Percentiles rank a stretch among this genome's conserved stretches.
Conservation (phyloP, 768 basidiomycete genomes). For the Tylopilus plumbeoviolaceoides region DNA sequence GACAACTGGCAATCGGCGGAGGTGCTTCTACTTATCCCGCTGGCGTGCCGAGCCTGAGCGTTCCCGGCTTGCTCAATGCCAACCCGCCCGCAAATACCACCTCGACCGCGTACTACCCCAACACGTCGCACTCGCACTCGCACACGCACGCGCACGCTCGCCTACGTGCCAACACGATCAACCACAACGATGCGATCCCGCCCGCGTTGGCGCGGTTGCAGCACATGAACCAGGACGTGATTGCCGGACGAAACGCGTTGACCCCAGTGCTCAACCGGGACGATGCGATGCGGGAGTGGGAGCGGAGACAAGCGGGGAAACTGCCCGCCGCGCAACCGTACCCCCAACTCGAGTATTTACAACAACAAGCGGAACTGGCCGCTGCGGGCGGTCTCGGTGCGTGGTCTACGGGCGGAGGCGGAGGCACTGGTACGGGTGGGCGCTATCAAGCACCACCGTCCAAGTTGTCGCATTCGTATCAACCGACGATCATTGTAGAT, state of each 20-base stretch:
- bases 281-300: conserved; percentile 96
- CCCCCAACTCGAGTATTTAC: conserved; percentile 86
- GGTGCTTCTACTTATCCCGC: conserved; percentile 18
- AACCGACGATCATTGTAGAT: conserved; percentile 60
- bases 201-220: conserved; percentile 87
- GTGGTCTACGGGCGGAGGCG: conserved; percentile 37
- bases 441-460: conserved; percentile 46
- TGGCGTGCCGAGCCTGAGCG: conserved; percentile 16
- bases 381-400: conserved; percentile 55
- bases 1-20: conserved; percentile 15
- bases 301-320: conserved; percentile 77
- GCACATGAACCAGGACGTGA: conserved; percentile 84
- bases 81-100: conserved; percentile 39
- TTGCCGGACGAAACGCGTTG: conserved; percentile 67
- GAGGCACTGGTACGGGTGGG: conserved; percentile 32
- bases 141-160: conserved; percentile 51
- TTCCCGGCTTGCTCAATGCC: conserved; percentile 36
- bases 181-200: conserved; percentile 83
- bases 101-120: conserved; percentile 64
- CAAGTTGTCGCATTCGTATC: conserved; percentile 31
- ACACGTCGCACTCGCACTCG: conserved; percentile 26
- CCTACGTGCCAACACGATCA: conserved; percentile 87
- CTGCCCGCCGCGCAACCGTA: conserved; percentile 71
- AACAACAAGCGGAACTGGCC: conserved; percentile 88
- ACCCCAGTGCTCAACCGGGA: conserved; percentile 94